A percentile compares a stretch with the other conserved stretches of the same genome.
Evolutionary conservation across 352 stramenopile genomes (phyloP).

Genomic region (Pythium oligandrum): DNA sequence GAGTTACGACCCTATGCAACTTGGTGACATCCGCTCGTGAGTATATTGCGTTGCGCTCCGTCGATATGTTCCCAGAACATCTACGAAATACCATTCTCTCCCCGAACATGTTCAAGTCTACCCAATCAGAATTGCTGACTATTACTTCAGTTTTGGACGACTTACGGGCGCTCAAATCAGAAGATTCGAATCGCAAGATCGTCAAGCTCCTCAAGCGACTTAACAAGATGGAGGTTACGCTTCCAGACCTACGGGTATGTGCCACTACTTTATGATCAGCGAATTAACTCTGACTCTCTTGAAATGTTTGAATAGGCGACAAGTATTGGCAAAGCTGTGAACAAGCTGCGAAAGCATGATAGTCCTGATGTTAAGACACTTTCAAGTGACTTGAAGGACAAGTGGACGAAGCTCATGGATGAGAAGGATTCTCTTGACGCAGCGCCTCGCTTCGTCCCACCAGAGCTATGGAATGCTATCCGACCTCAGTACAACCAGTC

Average conservation of each 20-base stretch:
- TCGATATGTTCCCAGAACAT: conserved; percentile 82
- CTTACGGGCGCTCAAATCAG: conserved; percentile 30
- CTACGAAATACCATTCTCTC: conserved; percentile 74
- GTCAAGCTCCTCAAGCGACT: conserved; percentile 63
- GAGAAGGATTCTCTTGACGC: conserved; percentile 52
- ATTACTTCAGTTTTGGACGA: conserved; percentile 64
- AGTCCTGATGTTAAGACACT: conserved; percentile 39
- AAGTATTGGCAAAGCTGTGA: conserved; percentile 81
- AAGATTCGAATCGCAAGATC: conserved; percentile 32
- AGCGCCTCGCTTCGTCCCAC: conserved; percentile 53
- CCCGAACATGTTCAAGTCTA: conserved; percentile 76
- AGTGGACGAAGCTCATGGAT: conserved; percentile 77
- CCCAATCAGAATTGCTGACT: conserved; percentile 62
- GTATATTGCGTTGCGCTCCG: conserved; percentile 76
- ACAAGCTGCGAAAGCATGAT: conserved; percentile 81
- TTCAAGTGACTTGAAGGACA: conserved; percentile 57
- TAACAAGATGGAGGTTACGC: conserved; percentile 61
- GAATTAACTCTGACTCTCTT: too few relatives aligned
- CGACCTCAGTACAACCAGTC: conserved; percentile 81
- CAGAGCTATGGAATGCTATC: conserved; percentile 68
- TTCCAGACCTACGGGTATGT: conserved; percentile 75
- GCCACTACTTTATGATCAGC: not conserved
- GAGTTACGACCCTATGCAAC: conserved; percentile 69
- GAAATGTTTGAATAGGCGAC: conserved; percentile 39
- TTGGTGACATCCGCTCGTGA: conserved; percentile 76